Evolutionary conservation across 2,329 filamentous ascomycete species (phyloP).

Genomic region (Monilinia laxa): DNA sequence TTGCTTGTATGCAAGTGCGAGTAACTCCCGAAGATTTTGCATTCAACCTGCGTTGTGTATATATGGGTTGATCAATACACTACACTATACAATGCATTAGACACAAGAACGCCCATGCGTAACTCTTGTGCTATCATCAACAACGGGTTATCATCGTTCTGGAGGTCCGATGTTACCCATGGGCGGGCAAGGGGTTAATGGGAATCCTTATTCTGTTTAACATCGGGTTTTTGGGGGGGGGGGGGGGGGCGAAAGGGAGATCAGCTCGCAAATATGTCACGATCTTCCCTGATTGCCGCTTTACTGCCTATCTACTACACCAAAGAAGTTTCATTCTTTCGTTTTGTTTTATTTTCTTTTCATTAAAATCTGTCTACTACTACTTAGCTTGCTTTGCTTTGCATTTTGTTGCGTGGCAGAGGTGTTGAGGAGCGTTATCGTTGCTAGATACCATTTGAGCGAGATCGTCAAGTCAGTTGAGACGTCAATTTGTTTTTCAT

Average conservation of each 20-base stretch:
- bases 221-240: too few species aligned
- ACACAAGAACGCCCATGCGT: conserved; percentile 21
- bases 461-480: not conserved
- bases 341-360: not conserved
- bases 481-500: conserved; percentile 9
- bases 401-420: not conserved
- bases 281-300: not conserved
- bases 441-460: conserved; percentile 17
- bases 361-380: not conserved
- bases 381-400: conserved; percentile 1
- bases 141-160: not conserved
- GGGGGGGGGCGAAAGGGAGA: not conserved
- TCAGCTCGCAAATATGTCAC: conserved; percentile 5
- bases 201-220: not conserved
- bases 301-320: not conserved
- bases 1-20: conserved; percentile 14
- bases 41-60: conserved; percentile 4
- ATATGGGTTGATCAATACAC: not conserved
- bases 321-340: too few species aligned
- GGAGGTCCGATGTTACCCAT: not conserved
- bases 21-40: not conserved
- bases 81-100: conserved; percentile 2
- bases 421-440: conserved; percentile 8
- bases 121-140: conserved; percentile 3
- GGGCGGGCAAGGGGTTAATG: not conserved